These are phyloP conservation scores for Erysiphe pulchra DNA, from an alignment of 2,329 filamentous ascomycete genomes.

Conservation along the genomic window DNA sequence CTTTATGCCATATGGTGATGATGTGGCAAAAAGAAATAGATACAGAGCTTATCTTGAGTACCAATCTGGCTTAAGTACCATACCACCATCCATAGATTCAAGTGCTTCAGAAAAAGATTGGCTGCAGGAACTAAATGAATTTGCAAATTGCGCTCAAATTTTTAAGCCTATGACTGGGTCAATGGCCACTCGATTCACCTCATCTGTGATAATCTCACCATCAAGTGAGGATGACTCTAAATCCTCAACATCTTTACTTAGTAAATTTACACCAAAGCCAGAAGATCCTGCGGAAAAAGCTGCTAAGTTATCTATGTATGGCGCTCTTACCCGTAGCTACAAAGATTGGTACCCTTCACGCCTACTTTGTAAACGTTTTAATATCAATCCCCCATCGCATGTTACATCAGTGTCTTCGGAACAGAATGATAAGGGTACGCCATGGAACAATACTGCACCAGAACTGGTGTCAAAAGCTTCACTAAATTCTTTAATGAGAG, in stretches of 20 bases:
- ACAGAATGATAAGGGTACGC: slow-evolving; percentile 9
- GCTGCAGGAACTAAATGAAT: slow-evolving; percentile 52
- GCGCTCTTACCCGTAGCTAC: slow-evolving; percentile 51
- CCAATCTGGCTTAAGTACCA: slow-evolving; percentile 34
- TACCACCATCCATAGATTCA: slow-evolving; percentile 24
- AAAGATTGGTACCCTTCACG: slow-evolving; percentile 55
- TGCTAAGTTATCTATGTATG: slow-evolving; percentile 80
- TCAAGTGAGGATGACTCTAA: slow-evolving; percentile 11
- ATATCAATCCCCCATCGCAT: slow-evolving; percentile 51
- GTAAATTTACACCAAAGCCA: slow-evolving; percentile 24
- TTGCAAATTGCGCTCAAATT: slow-evolving; percentile 43
- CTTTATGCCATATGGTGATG: slow-evolving; percentile 65
- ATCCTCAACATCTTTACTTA: slow-evolving; percentile 17
- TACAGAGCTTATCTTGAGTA: slow-evolving; percentile 65
- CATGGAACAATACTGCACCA: slow-evolving; percentile 7
- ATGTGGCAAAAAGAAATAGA: slow-evolving; percentile 51
- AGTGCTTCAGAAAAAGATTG: slow-evolving; percentile 41
- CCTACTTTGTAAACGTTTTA: slow-evolving; percentile 83
- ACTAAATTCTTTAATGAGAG: slow-evolving; percentile 27
- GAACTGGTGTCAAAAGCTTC: slow-evolving; percentile 26
- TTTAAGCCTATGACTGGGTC: slow-evolving; percentile 80
- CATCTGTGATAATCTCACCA: slow-evolving; percentile 26
- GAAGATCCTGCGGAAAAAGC: slow-evolving; percentile 65
- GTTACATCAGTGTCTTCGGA: slow-evolving; percentile 27
- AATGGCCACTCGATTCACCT: slow-evolving; percentile 86